phyloP scores from a whole-genome alignment of 1,139 yeast genomes.

The Taphrina communis region DNA sequence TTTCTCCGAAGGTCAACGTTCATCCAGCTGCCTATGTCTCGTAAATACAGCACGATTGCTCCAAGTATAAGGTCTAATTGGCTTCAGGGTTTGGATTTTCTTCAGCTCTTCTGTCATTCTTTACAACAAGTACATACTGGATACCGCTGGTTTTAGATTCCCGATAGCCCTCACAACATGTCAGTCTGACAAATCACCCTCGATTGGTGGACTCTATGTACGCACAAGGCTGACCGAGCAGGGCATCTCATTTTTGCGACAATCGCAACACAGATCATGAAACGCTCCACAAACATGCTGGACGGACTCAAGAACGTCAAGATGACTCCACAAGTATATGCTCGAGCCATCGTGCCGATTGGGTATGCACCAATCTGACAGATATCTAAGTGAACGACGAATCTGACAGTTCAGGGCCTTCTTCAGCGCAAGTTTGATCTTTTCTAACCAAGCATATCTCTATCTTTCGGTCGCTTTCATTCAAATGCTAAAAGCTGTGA shows the following conservation, averaged over 20 bases:
- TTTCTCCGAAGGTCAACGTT: conserved; percentile 3
- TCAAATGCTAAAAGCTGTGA: conserved; percentile 48
- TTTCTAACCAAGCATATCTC: conserved; percentile 47
- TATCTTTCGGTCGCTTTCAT: conserved; percentile 48
- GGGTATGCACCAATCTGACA: conserved; percentile 36
- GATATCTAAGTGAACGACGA: neutral
- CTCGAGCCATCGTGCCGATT: conserved; percentile 46
- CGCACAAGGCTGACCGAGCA: neutral
- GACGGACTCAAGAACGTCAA: conserved; percentile 45
- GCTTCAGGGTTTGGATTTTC: conserved; percentile 44
- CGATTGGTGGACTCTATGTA: neutral
- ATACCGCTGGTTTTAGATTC: conserved; percentile 44
- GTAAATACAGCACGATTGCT: neutral
- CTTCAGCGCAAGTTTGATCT: conserved; percentile 46
- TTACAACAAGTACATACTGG: conserved; percentile 46
- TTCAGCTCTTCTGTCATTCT: conserved; percentile 47
- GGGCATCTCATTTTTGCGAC: conserved; percentile 47
- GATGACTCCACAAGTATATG: conserved; percentile 44
- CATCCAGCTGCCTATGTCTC: conserved; percentile 33
- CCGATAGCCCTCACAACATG: conserved; percentile 47
- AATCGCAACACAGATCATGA: conserved; percentile 46
- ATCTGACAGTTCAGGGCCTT: conserved; percentile 38
- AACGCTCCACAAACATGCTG: conserved; percentile 43
- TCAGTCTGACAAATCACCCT: neutral
- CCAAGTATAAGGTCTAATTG: neutral